Percentiles rank a stretch among this genome's conserved stretches.
Conservation (phyloP, 495 filamentous ascomycete genomes). For the Cercophora sp. region DNA sequence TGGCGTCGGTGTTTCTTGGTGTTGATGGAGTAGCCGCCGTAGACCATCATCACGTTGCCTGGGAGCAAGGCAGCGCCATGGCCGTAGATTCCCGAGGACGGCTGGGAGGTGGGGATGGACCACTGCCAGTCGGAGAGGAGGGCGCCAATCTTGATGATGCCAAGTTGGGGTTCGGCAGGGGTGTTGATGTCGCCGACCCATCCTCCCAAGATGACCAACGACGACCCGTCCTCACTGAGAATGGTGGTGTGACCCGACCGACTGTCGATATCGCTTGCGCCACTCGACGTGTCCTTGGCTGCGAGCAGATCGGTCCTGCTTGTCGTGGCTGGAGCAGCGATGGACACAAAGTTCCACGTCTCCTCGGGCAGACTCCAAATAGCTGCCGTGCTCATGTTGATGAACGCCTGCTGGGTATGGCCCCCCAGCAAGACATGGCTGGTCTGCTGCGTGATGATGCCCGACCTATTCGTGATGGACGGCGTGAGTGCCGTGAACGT, state of each 20-base stretch:
- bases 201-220: conserved; percentile 74
- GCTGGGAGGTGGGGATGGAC: conserved; percentile 56
- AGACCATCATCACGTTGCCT: conserved; percentile 85
- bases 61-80: conserved; percentile 81
- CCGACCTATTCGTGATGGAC: conserved; percentile 52
- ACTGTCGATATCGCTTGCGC: conserved; percentile 53
- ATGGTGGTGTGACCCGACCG: conserved; percentile 84
- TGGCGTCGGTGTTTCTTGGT: not conserved
- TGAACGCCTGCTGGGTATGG: conserved; percentile 76
- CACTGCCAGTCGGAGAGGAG: conserved; percentile 76
- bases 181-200: conserved; percentile 80
- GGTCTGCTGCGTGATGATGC: conserved; percentile 58
- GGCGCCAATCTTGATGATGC: conserved; percentile 64
- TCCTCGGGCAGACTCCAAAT: conserved; percentile 82
- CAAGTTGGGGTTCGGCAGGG: conserved; percentile 76
- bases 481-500: conserved; percentile 67
- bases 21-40: conserved; percentile 72
- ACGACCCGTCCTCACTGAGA: conserved; percentile 68
- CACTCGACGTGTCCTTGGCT: not conserved
- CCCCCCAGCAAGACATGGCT: conserved; percentile 82
- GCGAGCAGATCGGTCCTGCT: conserved; percentile 4
- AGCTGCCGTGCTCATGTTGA: conserved; percentile 89
- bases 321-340: conserved; percentile 43
- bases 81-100: conserved; percentile 66
- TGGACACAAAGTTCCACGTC: conserved; percentile 74